These are phyloP conservation scores for Loxodes magnus DNA, from an alignment of 73 alveolate genomes.

Conservation along the genomic window DNA sequence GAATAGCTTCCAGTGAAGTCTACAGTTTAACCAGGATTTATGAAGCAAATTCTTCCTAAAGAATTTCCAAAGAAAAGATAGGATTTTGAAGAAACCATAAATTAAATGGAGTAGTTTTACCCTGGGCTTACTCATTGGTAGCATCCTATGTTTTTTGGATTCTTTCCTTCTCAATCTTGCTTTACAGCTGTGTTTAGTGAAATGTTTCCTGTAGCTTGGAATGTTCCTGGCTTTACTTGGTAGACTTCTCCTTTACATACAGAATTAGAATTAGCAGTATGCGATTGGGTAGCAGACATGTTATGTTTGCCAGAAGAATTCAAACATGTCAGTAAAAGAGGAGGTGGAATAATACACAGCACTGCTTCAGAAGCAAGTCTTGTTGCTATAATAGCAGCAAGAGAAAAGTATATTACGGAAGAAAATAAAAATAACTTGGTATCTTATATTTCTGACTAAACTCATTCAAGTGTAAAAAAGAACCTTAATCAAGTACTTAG, in stretches of 20 bases:
- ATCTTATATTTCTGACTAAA: constrained; percentile 11
- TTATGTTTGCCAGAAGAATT: constrained; percentile 4
- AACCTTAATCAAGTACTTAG: background rate
- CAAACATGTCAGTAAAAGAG: background rate
- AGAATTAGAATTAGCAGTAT: constrained; percentile 1
- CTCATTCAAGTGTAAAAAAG: background rate
- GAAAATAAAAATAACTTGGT: background rate
- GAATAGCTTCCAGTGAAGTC: background rate
- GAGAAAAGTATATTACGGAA: no score
- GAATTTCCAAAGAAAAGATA: background rate
- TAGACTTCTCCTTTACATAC: constrained; percentile 6
- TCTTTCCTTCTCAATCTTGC: constrained; percentile 13
- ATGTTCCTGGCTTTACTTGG: constrained; percentile 6
- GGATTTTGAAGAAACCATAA: background rate
- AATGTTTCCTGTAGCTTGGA: constrained; percentile 1
- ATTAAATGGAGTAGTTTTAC: background rate
- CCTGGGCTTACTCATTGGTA: constrained; percentile 15
- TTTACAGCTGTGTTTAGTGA: constrained; percentile 9
- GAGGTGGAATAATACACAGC: constrained; percentile 8
- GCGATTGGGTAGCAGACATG: constrained; percentile 12
- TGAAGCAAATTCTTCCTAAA: background rate
- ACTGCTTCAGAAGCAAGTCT: constrained; percentile 9
- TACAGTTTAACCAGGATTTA: background rate
- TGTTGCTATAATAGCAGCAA: constrained; percentile 1
- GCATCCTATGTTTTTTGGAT: constrained; percentile 18